Evolutionary conservation across 2,329 filamentous ascomycete genomes (phyloP).

Genomic region (Drechslerella dactyloides): DNA sequence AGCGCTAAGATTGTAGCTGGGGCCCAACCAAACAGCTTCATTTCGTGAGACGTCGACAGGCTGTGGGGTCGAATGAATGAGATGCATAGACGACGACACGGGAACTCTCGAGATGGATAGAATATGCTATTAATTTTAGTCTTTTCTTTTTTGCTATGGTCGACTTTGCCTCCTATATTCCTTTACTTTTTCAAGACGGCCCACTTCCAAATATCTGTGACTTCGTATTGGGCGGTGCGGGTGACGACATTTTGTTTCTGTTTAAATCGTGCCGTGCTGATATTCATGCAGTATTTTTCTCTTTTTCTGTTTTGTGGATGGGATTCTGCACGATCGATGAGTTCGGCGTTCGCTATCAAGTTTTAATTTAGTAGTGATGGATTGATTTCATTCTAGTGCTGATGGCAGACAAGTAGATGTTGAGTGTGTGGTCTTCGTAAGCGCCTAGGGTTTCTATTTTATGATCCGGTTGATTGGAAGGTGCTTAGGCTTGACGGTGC

Average conservation of each 20-base stretch:
- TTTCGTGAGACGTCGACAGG: conserved; percentile 32
- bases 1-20: conserved; percentile 75
- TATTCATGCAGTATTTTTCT: conserved; percentile 34
- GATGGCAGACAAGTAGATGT: not conserved
- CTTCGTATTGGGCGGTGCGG: conserved; percentile 8
- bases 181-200: no score
- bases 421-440: conserved; percentile 29
- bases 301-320: conserved; percentile 18
- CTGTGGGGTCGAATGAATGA: conserved; percentile 2
- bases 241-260: conserved; percentile 2
- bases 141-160: not conserved
- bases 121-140: no score
- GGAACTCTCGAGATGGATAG: conserved; percentile 5
- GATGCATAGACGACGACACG: not conserved
- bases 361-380: conserved; percentile 13
- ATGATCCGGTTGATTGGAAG: conserved; percentile 16
- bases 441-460: conserved; percentile 26
- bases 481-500: conserved; percentile 13
- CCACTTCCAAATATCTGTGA: not conserved
- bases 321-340: conserved; percentile 32
- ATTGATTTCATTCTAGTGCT: conserved; percentile 12
- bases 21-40: conserved; percentile 55
- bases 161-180: no score
- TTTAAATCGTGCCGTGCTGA: conserved; percentile 11
- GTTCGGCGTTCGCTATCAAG: not conserved